Evolutionary conservation across 495 filamentous ascomycete species (phyloP).

Genomic region (Neurospora sp.): DNA sequence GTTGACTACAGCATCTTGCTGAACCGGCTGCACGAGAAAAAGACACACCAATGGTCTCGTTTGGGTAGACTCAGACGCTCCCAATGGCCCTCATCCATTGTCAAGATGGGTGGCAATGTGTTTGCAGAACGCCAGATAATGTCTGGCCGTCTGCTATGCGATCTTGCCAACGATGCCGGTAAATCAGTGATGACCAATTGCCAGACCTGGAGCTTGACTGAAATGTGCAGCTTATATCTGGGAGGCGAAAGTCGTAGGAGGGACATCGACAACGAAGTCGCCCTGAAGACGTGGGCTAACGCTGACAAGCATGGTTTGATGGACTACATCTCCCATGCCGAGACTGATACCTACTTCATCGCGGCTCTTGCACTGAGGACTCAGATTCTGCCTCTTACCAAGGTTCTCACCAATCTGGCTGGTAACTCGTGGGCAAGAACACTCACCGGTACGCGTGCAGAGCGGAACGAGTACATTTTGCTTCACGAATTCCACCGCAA

Average conservation of each 20-base stretch:
- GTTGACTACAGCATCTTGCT: conserved; percentile 90
- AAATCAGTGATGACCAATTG: conserved; percentile 97
- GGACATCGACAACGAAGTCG: conserved; percentile 79
- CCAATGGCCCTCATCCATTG: conserved; percentile 82
- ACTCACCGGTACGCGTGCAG: conserved; percentile 85
- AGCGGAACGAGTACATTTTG: conserved; percentile 98
- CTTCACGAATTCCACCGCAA: conserved; percentile 92
- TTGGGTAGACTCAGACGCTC: conserved; percentile 75
- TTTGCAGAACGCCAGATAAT: conserved; percentile 86
- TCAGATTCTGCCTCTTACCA: conserved; percentile 88
- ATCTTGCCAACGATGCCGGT: conserved; percentile 91
- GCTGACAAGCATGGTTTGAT: conserved; percentile 69
- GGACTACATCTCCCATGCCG: conserved; percentile 86
- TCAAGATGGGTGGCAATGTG: conserved; percentile 75
- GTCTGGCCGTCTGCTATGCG: conserved; percentile 81
- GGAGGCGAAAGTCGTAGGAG: conserved; percentile 52
- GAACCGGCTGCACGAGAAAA: conserved; percentile 78
- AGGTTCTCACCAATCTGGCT: conserved; percentile 90
- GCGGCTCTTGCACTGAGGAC: conserved; percentile 76
- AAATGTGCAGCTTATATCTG: conserved; percentile 91
- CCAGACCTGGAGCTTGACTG: conserved; percentile 92
- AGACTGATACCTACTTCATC: conserved; percentile 92
- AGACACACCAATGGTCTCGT: conserved; percentile 84
- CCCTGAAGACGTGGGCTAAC: conserved; percentile 78
- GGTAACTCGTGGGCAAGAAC: conserved; percentile 98